Percentiles rank a stretch among this genome's conserved stretches.
These are phyloP conservation scores for Triglochin maritima DNA, from an alignment of 106 monocot genomes.

Conservation along the genomic window DNA sequence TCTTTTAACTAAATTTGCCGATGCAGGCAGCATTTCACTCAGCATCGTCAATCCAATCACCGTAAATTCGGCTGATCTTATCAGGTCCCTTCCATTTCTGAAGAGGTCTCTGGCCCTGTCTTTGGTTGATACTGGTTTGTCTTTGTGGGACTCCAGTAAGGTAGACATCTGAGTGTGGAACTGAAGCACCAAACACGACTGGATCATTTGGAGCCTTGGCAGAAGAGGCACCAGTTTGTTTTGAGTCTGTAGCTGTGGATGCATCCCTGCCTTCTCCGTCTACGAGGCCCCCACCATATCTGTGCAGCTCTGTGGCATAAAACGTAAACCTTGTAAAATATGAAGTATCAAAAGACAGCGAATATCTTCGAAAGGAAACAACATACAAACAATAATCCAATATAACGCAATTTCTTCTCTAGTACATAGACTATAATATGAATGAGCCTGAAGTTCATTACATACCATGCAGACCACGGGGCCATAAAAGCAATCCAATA, in stretches of 20 bases:
- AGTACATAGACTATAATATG: no score
- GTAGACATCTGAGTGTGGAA: slow-evolving; percentile 53
- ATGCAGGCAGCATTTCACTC: slow-evolving; percentile 11
- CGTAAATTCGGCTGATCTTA: slow-evolving; percentile 88
- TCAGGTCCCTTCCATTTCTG: slow-evolving; percentile 91
- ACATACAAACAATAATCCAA: no score
- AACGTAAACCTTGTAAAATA: neutral
- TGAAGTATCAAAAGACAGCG: neutral
- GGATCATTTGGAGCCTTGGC: slow-evolving; percentile 32
- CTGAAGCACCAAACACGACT: slow-evolving; percentile 21
- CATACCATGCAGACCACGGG: no score
- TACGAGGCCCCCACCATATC: slow-evolving; percentile 66
- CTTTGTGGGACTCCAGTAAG: slow-evolving; percentile 73
- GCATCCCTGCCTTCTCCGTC: slow-evolving; percentile 46
- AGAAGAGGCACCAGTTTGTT: slow-evolving; percentile 28
- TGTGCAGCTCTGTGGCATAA: slow-evolving; percentile 68
- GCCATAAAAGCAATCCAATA: no score
- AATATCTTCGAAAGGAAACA: no score
- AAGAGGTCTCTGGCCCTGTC: slow-evolving; percentile 48
- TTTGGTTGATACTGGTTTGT: slow-evolving; percentile 33
- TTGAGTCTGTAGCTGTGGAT: slow-evolving; percentile 32
- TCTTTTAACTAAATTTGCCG: no score
- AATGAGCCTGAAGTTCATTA: no score
- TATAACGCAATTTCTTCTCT: no score
- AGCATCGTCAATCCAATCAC: slow-evolving; percentile 93